These are phyloP conservation scores for Hydrangea macrophylla DNA, from an alignment of 148 eudicot species.

Conservation along the genomic window DNA sequence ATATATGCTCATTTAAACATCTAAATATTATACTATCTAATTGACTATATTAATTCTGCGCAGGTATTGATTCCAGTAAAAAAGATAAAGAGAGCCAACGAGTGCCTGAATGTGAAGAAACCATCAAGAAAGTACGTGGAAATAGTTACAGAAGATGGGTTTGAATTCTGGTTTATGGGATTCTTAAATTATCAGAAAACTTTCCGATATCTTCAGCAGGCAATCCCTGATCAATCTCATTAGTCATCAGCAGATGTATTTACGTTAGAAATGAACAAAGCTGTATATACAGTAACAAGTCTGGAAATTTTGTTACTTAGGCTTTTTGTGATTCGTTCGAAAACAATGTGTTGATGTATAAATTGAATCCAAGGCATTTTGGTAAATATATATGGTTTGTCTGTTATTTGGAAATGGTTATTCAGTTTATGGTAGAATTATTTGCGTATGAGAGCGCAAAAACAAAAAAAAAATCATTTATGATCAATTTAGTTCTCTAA, in stretches of 20 bases:
- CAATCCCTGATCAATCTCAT: conserved; percentile 12
- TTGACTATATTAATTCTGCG: background rate
- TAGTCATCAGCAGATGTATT: background rate
- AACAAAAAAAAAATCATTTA: too few species aligned
- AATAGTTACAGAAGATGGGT: conserved; percentile 28
- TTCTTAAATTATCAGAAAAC: conserved; percentile 26
- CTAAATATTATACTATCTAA: background rate
- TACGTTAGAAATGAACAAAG: background rate
- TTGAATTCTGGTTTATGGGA: conserved; percentile 48
- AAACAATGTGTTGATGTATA: background rate
- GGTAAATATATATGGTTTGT: too few species aligned
- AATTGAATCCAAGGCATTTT: background rate
- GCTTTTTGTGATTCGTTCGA: background rate
- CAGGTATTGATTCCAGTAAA: conserved; percentile 18
- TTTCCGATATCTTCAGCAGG: conserved; percentile 23
- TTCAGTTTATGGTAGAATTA: too few species aligned
- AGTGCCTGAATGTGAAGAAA: conserved; percentile 20
- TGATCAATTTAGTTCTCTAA: too few species aligned
- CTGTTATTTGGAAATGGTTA: too few species aligned
- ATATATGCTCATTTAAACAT: background rate
- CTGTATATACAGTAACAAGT: background rate
- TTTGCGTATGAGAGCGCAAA: too few species aligned
- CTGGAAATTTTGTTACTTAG: background rate
- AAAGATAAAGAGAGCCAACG: conserved; percentile 25
- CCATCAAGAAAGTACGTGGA: conserved; percentile 31